phyloP scores from a whole-genome alignment of 805 yeast genomes.

The Tetrapisispora nanseiensis region DNA sequence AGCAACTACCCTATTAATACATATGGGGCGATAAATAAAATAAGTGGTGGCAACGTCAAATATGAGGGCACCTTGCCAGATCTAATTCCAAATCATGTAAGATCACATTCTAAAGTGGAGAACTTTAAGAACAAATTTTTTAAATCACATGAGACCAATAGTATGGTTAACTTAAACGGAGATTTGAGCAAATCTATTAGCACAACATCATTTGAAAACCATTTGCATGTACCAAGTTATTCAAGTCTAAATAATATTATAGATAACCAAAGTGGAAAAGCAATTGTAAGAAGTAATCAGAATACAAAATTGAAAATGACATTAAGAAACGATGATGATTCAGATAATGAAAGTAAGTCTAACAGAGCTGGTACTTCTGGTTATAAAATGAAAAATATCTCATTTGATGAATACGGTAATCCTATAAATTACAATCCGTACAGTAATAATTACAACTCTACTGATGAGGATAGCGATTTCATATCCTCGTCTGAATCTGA shows the following conservation, averaged over 20 bases:
- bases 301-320: conserved; percentile 18
- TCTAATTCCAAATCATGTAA: conserved; percentile 15
- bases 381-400: neutral
- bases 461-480: neutral
- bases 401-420: conserved; percentile 1
- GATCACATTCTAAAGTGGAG: conserved; percentile 9
- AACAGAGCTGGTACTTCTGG: neutral
- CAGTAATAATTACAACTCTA: neutral
- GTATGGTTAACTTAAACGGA: neutral
- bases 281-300: conserved; percentile 2
- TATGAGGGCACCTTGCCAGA: conserved; percentile 22
- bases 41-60: conserved; percentile 10
- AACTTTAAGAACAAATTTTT: conserved; percentile 10
- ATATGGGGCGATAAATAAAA: conserved; percentile 2
- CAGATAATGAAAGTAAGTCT: neutral
- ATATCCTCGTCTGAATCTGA: neutral
- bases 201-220: neutral
- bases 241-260: neutral
- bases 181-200: neutral
- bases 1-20: neutral
- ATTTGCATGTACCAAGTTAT: neutral
- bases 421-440: neutral
- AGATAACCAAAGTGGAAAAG: conserved; percentile 1
- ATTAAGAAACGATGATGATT: conserved; percentile 16
- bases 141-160: neutral